These are phyloP conservation scores for Amoebophrya sp. DNA, from an alignment of 169 alveolate species.

Conservation along the genomic window DNA sequence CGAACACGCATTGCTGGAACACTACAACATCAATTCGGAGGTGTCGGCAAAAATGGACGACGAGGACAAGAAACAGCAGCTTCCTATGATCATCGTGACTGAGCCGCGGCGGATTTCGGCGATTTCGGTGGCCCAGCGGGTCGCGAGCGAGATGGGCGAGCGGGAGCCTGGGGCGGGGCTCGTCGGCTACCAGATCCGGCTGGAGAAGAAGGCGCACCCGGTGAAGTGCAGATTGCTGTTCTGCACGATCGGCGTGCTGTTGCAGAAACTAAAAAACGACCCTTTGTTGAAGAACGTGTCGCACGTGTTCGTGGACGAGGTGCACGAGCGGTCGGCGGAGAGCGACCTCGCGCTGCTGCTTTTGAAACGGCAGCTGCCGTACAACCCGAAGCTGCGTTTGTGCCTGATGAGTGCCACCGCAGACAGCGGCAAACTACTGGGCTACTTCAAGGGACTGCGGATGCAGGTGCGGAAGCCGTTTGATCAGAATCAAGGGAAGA, in stretches of 20 bases:
- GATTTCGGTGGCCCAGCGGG: constrained; percentile 27
- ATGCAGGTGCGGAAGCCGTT: not conserved
- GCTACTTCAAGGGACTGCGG: constrained; percentile 15
- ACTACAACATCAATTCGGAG: too few relatives aligned
- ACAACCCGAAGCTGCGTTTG: not conserved
- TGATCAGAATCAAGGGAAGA: not conserved
- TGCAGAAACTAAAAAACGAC: not conserved
- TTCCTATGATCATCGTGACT: not conserved
- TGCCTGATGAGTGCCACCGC: constrained; percentile 25
- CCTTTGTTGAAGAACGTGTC: not conserved
- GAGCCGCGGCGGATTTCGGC: not conserved
- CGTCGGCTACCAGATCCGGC: constrained; percentile 28
- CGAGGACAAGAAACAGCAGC: too few relatives aligned
- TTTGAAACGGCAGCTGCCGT: not conserved
- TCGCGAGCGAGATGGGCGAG: constrained; percentile 29
- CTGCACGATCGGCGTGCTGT: not conserved
- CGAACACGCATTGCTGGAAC: not conserved
- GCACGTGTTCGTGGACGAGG: constrained; percentile 26
- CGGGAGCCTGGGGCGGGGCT: constrained; percentile 6
- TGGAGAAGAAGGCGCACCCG: constrained; percentile 23
- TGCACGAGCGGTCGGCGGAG: constrained; percentile 15
- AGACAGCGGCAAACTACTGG: constrained; percentile 16
- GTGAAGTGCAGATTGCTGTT: not conserved
- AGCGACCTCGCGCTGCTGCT: not conserved
- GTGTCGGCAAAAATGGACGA: too few relatives aligned